A percentile compares a stretch with the other conserved stretches of the same genome.
phyloP scores from a whole-genome alignment of 1,284 basidiomycete genomes.

The Trichosporon faecale region DNA sequence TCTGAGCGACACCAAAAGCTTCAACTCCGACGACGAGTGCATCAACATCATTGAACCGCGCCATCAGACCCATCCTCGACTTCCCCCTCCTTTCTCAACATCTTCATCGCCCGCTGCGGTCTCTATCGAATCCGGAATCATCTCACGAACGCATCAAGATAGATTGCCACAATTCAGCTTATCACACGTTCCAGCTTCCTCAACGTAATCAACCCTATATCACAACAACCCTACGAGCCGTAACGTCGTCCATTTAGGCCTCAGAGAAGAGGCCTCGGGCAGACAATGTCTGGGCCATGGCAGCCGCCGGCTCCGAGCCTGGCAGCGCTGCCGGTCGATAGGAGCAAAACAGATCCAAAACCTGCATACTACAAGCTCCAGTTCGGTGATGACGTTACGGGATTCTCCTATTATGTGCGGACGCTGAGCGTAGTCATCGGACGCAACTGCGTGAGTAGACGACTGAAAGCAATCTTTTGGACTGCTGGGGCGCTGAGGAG shows the following conservation, averaged over 20 bases:
- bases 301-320: constrained; percentile 46
- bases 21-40: neutral
- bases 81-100: neutral
- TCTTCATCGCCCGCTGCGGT: neutral
- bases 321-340: constrained; percentile 49
- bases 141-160: neutral
- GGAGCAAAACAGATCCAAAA: constrained; percentile 50
- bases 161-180: constrained; percentile 1
- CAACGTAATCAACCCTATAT: neutral
- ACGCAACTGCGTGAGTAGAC: constrained; percentile 42
- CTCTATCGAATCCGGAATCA: neutral
- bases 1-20: neutral
- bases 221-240: neutral
- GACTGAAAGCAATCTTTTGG: neutral
- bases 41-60: neutral
- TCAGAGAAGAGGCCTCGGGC: constrained; percentile 3
- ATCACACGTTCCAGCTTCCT: neutral
- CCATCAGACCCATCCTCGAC: neutral
- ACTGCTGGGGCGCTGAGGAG: neutral
- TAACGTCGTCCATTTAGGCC: constrained; percentile 4
- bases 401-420: constrained; percentile 52
- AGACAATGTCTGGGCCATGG: constrained; percentile 30
- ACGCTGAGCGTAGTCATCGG: constrained; percentile 51
- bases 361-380: constrained; percentile 53
- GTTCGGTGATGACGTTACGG: constrained; percentile 51